Base-by-base conservation (phyloP, 2,329 filamentous ascomycete species). In the Ceratocystis huliohia region DNA sequence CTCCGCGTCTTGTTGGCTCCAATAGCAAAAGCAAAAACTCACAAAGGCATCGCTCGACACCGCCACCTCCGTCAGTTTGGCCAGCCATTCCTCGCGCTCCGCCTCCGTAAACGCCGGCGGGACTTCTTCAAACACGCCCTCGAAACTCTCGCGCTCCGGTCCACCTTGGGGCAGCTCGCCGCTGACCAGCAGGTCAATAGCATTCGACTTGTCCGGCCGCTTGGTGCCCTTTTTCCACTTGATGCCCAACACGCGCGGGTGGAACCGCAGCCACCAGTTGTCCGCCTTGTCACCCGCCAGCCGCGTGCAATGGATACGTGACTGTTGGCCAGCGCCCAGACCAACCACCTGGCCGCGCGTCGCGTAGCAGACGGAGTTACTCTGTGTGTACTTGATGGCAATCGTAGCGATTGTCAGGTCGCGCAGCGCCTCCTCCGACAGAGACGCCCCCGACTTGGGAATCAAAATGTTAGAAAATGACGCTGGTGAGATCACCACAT, bases 241-340 rank as follows among this genome's bases (percentile, higher is more conserved):
- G 75, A 99, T 88, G 74, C 80, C 82, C 63, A 97, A 82, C 13
- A 94, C 89, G 65, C 90, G 88, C 71, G 90, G 87, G 80, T 96
- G 89, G 85, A 97, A 97, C 73, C 94, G 89, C 82, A 99, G 88
- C 94, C 93, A 99, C 93, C 93, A 97, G 82, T 96, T 96, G 78
- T 99, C 94, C 62, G 92, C 91, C 82, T 99, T 99, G 81, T 97
- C 93, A 68, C 94, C 94, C 10, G 94, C 94, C 64, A 99, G 85
- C 70, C 94, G 88, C 53, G 94, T 99, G 84, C 94, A 99, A 83
- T 99, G 94, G 72, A 99, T 99, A 71, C 94, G 88, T 69, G 90
- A 96, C 79, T 99, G 94, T 78, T 99, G 94, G 68, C 94, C 94
- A 66, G 94, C 94, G 70, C 94, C 94, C 66, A 99, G 86, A 70